phyloP scores from a whole-genome alignment of 208 protist genomes.

The Tetramitus jugosus region DNA sequence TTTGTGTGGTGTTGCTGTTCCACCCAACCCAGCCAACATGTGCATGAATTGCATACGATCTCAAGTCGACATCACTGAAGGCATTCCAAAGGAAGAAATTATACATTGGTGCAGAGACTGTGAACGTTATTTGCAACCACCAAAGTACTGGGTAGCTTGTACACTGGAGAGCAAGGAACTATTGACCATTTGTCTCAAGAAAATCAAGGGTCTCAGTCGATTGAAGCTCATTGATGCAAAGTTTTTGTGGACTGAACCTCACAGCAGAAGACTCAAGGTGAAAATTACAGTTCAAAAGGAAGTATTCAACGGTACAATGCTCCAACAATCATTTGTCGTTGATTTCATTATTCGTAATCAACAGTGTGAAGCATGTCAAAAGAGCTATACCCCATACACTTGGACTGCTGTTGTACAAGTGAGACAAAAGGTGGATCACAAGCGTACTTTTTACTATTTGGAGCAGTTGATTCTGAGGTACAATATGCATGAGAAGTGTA shows the following conservation, averaged over 20 bases:
- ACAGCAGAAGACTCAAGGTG: slow-evolving; percentile 95
- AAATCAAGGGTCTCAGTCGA: slow-evolving; percentile 83
- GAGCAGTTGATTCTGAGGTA: slow-evolving; percentile 98
- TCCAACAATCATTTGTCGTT: slow-evolving; percentile 93
- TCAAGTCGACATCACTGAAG: slow-evolving; percentile 95
- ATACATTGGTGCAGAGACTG: slow-evolving; percentile 86
- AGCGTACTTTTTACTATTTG: slow-evolving; percentile 95
- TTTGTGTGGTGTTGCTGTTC: background rate
- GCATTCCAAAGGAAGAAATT: slow-evolving; percentile 88
- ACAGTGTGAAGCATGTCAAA: slow-evolving; percentile 92
- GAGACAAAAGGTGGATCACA: slow-evolving; percentile 96
- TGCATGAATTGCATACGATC: slow-evolving; percentile 92
- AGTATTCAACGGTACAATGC: slow-evolving; percentile 78
- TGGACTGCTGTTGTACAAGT: slow-evolving; percentile 96
- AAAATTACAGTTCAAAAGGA: slow-evolving; percentile 98
- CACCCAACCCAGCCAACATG: slow-evolving; percentile 96
- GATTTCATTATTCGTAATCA: slow-evolving; percentile 91
- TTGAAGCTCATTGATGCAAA: slow-evolving; percentile 94
- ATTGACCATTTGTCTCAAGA: slow-evolving; percentile 91
- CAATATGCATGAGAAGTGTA: slow-evolving; percentile 80
- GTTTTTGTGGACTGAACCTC: slow-evolving; percentile 99
- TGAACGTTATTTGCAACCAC: slow-evolving; percentile 89
- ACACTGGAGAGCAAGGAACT: slow-evolving; percentile 95
- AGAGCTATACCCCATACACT: slow-evolving; percentile 83
- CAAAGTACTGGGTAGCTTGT: slow-evolving; percentile 85